These are phyloP conservation scores for Pseudopithomyces chartarum DNA, from an alignment of 2,329 filamentous ascomycete genomes.

Conservation along the genomic window DNA sequence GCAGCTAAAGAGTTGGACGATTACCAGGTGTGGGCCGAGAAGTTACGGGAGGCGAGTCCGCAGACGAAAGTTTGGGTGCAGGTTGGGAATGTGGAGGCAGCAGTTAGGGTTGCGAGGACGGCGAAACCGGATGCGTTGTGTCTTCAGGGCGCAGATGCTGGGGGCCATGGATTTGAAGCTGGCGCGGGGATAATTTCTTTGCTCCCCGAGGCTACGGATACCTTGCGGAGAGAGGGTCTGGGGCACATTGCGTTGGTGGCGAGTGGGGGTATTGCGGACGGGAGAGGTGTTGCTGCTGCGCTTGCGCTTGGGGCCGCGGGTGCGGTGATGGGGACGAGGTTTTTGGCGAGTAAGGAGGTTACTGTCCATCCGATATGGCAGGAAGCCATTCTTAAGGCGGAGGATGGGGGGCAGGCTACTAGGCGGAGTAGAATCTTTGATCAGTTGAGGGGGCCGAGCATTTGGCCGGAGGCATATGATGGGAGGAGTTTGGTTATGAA, in stretches of 20 bases:
- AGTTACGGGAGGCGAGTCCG: conserved; percentile 39
- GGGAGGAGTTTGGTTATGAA: conserved; percentile 61
- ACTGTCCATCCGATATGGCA: conserved; percentile 51
- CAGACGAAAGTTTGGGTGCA: conserved; percentile 62
- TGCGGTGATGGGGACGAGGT: conserved; percentile 67
- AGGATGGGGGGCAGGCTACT: conserved; percentile 57
- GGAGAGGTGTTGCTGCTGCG: conserved; percentile 62
- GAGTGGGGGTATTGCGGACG: conserved; percentile 65
- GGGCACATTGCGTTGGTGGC: conserved; percentile 52
- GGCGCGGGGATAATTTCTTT: conserved; percentile 63
- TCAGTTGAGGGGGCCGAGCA: conserved; percentile 58
- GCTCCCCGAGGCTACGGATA: conserved; percentile 61
- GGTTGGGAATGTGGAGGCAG: conserved; percentile 63
- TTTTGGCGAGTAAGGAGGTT: conserved; percentile 60
- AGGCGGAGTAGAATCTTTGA: conserved; percentile 58
- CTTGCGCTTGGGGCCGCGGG: conserved; percentile 60
- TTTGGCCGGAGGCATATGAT: conserved; percentile 64
- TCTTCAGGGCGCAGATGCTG: conserved; percentile 68
- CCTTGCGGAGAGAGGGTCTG: conserved; percentile 45
- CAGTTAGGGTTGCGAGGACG: conserved; percentile 55
- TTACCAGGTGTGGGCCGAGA: conserved; percentile 41
- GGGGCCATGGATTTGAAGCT: conserved; percentile 64
- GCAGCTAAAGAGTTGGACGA: conserved; percentile 57
- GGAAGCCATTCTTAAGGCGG: conserved; percentile 51
- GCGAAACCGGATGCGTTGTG: conserved; percentile 63